Conservation (phyloP, 208 protist genomes). For the Naegleria gruberi region DNA sequence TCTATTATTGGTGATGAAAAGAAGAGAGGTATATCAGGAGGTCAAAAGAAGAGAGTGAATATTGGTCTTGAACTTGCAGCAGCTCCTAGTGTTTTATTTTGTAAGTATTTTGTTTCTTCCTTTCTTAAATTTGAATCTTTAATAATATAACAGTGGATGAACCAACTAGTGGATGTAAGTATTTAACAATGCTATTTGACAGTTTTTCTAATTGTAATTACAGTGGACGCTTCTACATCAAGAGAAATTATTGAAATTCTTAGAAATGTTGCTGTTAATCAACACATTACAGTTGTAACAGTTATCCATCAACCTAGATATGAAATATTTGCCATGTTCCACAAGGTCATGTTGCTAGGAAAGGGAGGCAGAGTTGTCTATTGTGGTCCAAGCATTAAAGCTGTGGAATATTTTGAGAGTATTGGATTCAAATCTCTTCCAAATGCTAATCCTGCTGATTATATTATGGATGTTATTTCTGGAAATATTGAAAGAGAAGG, state of each 20-base stretch:
- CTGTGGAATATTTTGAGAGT: conserved; percentile 24
- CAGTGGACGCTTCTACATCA: background rate
- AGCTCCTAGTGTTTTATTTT: conserved; percentile 67
- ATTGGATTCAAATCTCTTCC: conserved; percentile 20
- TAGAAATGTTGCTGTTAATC: background rate
- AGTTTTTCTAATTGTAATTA: too few species aligned
- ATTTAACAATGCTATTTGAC: background rate
- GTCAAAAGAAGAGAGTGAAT: conserved; percentile 72
- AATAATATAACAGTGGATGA: background rate
- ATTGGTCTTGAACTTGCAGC: conserved; percentile 74
- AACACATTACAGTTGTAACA: conserved; percentile 36
- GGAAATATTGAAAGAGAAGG: background rate
- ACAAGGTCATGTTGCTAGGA: conserved; percentile 22
- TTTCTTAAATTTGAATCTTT: too few species aligned
- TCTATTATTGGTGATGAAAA: conserved; percentile 14
- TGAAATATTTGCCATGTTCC: conserved; percentile 38
- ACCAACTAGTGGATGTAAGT: background rate
- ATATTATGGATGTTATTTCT: conserved; percentile 21
- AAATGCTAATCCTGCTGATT: conserved; percentile 30
- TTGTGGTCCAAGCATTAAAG: conserved; percentile 23
- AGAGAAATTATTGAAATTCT: conserved; percentile 1
- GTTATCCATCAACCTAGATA: conserved; percentile 45
- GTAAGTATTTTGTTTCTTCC: conserved; percentile 51
- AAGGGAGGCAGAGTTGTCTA: conserved; percentile 26
- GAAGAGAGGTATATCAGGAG: conserved; percentile 56